Evolutionary conservation across 78 protist genomes (phyloP), one percentile per base, ranked within the genome.

Genomic region (Acrasis kona): DNA sequence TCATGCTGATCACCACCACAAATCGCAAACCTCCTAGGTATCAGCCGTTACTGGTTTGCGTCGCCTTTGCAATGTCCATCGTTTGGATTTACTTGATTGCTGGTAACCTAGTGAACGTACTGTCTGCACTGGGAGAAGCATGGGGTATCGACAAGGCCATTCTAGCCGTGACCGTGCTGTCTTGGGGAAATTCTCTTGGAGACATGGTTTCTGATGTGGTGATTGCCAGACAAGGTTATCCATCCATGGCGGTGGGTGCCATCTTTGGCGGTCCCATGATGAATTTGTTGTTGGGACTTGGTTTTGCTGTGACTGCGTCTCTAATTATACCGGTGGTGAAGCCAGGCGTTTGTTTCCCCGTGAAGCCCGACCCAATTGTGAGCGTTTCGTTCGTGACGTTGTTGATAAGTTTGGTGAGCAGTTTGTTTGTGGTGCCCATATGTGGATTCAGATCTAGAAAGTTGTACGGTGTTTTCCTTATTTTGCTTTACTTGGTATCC

Each of bases 241-340:
- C 84, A 1, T 34, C 36, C n/a, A 79, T 79, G 84, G 76, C 84
- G 3, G 58, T 72, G 2, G 39, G 66, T 0, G 76, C 84, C 0
- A 9, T 19, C 38, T 79, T 9, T 30, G 84, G 66, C 3, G 76
- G 41, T 40, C 84, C 84, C 7, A 4, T 70, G n/a, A 31, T 72
- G 30, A 79, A 57, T 71, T 31, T 67, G 71, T 19, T 67, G n/a
- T 30, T 67, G 19, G 71, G 71, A 67, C 65, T 67, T 67, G 71
- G 71, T 31, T 19, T 67, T 67, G 71, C 71, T 30, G 19, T 67
- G 19, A 67, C 71, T n/a, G 19, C 19, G 34, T n/a, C 19, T 50
- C 19, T 19, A 50, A 50, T 19, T 50, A 50, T 19, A 50, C 19
- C 19, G 19, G n/a, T n/a, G n/a, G n/a, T n/a, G n/a, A n/a, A n/a